Evolutionary conservation across 228 moss, liverwort and hornwort species (phyloP), one percentile per base, ranked within the genome.

Genomic region (Sphagnum fallax): DNA sequence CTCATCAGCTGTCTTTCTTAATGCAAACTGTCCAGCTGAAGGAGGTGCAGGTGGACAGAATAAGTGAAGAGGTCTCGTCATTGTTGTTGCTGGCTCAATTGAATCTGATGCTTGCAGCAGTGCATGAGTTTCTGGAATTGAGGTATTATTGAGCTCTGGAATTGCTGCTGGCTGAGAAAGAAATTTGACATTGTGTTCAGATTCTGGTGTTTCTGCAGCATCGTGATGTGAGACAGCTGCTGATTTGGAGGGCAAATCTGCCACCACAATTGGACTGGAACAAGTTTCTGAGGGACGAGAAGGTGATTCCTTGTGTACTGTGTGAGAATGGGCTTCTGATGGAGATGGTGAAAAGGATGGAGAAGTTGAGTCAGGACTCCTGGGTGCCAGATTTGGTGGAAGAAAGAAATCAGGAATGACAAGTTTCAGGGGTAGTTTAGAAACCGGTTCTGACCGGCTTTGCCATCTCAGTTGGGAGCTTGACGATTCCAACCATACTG

Each of bases 131-230:
- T 32, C 32, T 32, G 55, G 12, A 55, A 8, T 55, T 8, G 55
- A 55, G 1, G 55, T 8, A 55, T 8, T 12, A 55, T 55, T 55
- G 9, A 55, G 12, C 2, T 55, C 55, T 55, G 55, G 12, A 55
- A 8, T 55, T 8, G 75, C 52, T 76, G 79, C 57, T 79, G 61
- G 70, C 75, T 59, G 85, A 82, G 49, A 79, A 82, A 60, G 79
- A 82, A 16, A 77, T 70, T 6, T 77, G 75, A 5, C 49, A 47
- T 1, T 64, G 60, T 63, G 60, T 75, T 71, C 57, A 69, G 32
- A 74, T 69, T 77, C 79, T 52, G 72, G 73, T 52, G 70, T 60
- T 47, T 63, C 69, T 48, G 81, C 75, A 65, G 71, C 77, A 32
- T 32, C 32, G 2, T 32, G 32, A 32, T 32, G 2, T 32, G 32